Base-by-base conservation (phyloP, 139 green algal species). In the Chlorella sp. region DNA sequence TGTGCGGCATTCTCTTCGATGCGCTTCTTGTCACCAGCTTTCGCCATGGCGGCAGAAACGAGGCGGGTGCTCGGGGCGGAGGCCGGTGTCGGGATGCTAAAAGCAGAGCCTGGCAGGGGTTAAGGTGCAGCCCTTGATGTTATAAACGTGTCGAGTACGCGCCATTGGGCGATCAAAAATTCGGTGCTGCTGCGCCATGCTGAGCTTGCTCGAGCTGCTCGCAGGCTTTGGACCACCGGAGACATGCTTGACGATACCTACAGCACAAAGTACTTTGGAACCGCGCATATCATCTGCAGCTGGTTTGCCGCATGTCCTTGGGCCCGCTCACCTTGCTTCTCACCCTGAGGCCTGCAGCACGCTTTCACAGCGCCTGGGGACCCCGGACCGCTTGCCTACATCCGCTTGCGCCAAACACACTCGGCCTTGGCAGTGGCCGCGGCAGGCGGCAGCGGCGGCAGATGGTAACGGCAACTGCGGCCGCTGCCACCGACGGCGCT, bases 1-100 rank as follows among this genome's bases (percentile, higher is more conserved):
- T 89, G 89, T 21, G 85, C 89, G 0, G 34, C 40, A 64, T 97
- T 97, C 60, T 95, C 90, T 32, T 97, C 92, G 0, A 96, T 18
- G 9, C 93, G 92, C 73, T 94, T 94, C 86, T 97, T 97, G 32
- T 96, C 94, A 3, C 94, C 94, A 39, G 89, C 78, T 42, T 95
- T 96, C n/a, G 95, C 95, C 95, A 97, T 97, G 2, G 9, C 40
- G 77, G 9, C 15, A 36, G 39, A 24, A 18, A 24, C 64, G 32
- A n/a, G 81, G 3, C 12, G 42, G 68, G 3, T 2, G 12, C 2
- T 40, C 30, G 18, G 32, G 18, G 73, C 30, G 18, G 32, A 11
- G 73, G 15, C 73, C 3, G 26, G 73, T 32, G n/a, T 1, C 4
- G 16, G n/a, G n/a, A n/a, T 28, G 1, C 34, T 19, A 40, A 19